Evolutionary conservation across 441 rosid genomes (phyloP), one percentile per base, ranked within the genome.

Genomic region (Mallotus japonicus): DNA sequence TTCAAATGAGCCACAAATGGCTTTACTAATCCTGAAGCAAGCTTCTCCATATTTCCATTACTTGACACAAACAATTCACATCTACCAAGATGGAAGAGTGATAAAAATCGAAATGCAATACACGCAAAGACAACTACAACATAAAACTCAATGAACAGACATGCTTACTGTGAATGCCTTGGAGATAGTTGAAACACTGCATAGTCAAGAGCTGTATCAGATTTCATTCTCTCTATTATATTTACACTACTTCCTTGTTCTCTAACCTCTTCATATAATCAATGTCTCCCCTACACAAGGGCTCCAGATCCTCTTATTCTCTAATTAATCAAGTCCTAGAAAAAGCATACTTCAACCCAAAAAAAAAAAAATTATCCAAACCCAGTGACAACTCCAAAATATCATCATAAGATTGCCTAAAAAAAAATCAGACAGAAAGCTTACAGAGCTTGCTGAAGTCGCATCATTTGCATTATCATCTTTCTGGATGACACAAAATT

Each of bases 171-270:
- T 19, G 97, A 82, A 73, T 87, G 89, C 86, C 77, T 93, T 34
- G 98, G 99, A 0, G 98, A 93, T 68, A 96, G 92, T 74, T 90
- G 97, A 82, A 96, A 93, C 77, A 87, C 81, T 0, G 98, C 99
- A 79, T 84, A 87, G 73, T 96, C 98, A 81, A 96, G 88, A 47
- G 85, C 84, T 8, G 78, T 77, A 16, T 86, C 85, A 5, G 97
- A 73, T 77, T 84, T 93, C 99, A 96, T 96, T 79, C 81, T 81
- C 65, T 69, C 84, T 40, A 62, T 53, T 69, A 58, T 71, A 63
- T 69, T 67, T 70, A 78, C 67, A 69, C 78, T 47, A 70, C 56
- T 50, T 73, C 76, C 76, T 73, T 37, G 20, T 42, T 32, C 77
- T 72, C 82, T 54, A 73, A 76, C 75, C 66, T 63, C 82, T 77